Conservation (phyloP, 2,329 filamentous ascomycete genomes). For the Microthyrium microscopicum region DNA sequence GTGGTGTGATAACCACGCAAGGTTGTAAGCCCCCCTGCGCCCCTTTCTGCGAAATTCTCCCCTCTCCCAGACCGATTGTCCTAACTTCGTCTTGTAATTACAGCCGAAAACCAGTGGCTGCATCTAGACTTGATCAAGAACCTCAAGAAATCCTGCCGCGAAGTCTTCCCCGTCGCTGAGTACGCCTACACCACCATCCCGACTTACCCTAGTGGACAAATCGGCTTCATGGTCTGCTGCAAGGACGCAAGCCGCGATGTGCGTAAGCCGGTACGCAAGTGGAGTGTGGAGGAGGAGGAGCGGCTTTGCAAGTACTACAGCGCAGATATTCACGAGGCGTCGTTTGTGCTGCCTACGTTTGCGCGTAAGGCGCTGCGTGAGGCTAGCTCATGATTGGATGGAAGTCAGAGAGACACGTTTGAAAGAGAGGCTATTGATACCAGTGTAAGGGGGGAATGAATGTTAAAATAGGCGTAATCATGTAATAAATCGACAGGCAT, state of each 20-base stretch:
- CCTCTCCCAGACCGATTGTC: background rate
- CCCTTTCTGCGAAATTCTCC: slow-evolving; percentile 5
- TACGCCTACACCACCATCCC: slow-evolving; percentile 99
- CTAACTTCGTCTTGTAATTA: background rate
- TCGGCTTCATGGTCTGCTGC: slow-evolving; percentile 99
- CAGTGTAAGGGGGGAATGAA: too few species aligned
- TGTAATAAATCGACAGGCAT: too few species aligned
- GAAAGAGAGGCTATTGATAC: too few species aligned
- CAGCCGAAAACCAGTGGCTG: slow-evolving; percentile 98
- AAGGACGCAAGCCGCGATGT: slow-evolving; percentile 79
- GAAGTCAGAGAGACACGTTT: too few species aligned
- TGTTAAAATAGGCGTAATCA: too few species aligned
- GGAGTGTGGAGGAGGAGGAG: slow-evolving; percentile 77
- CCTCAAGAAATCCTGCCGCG: slow-evolving; percentile 91
- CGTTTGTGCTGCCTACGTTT: slow-evolving; percentile 87
- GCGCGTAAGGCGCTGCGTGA: slow-evolving; percentile 56
- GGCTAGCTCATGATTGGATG: too few species aligned
- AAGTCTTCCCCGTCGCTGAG: slow-evolving; percentile 94
- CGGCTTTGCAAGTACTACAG: slow-evolving; percentile 95
- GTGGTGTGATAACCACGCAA: slow-evolving; percentile 98
- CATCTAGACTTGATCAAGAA: slow-evolving; percentile 85
- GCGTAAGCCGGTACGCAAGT: slow-evolving; percentile 66
- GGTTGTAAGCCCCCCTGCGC: slow-evolving; percentile 78
- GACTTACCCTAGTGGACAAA: slow-evolving; percentile 96
- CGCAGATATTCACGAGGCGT: slow-evolving; percentile 85